A percentile compares a stretch with the other conserved stretches of the same genome.
Evolutionary conservation across 768 basidiomycete genomes (phyloP).

Genomic region (Psilocybe azurescens): DNA sequence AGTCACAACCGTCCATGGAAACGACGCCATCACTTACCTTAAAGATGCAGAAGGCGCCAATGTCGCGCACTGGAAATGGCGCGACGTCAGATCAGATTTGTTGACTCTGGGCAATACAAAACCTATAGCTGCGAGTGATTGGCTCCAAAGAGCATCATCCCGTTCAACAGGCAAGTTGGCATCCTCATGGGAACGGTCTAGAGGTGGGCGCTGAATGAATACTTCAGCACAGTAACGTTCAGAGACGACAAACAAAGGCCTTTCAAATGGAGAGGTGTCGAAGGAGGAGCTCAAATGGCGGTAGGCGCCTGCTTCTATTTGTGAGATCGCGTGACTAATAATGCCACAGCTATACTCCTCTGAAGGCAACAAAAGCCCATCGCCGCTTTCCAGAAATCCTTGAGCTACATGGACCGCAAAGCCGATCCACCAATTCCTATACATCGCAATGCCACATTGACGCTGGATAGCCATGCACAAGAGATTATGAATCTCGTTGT

Average conservation of each 20-base stretch:
- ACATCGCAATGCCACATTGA: conserved; percentile 34
- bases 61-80: conserved; percentile 45
- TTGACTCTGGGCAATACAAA: conserved; percentile 38
- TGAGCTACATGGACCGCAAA: conserved; percentile 21
- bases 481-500: conserved; percentile 43
- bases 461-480: conserved; percentile 35
- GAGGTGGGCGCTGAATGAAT: background rate
- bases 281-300: conserved; percentile 38
- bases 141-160: conserved; percentile 45
- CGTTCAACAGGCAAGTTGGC: conserved; percentile 42
- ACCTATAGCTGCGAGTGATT: conserved; percentile 37
- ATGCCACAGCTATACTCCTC: background rate
- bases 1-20: conserved; percentile 38
- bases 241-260: conserved; percentile 36
- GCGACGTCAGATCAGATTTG: conserved; percentile 40
- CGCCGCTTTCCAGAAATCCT: conserved; percentile 39
- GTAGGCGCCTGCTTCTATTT: conserved; percentile 21
- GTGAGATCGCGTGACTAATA: too few relatives aligned
- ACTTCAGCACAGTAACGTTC: conserved; percentile 40
- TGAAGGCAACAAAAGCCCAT: conserved; percentile 6
- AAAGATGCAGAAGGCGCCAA: conserved; percentile 34
- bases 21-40: conserved; percentile 37
- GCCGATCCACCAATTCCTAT: conserved; percentile 23
- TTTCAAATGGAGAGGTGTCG: conserved; percentile 49
- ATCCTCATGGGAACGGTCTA: background rate